Conservation (phyloP, 768 basidiomycete genomes). For the Mycena kentingensis region DNA sequence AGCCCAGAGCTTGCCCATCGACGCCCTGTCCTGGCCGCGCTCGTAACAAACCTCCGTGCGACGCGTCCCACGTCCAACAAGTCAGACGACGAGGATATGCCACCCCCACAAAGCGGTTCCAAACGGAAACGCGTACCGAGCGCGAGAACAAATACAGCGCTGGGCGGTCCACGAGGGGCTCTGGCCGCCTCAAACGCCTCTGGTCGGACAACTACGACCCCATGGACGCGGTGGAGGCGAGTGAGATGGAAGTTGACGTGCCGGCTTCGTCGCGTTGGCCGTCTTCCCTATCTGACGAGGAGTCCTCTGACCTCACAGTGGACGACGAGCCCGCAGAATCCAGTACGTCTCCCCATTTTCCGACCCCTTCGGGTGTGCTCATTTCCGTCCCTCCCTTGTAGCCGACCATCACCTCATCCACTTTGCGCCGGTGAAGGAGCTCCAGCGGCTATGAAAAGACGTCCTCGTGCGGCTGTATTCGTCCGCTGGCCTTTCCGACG, state of each 20-base stretch:
- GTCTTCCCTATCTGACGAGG: constrained; percentile 31
- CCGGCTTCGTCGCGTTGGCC: constrained; percentile 30
- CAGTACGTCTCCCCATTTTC: constrained; percentile 34
- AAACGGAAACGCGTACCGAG: constrained; percentile 82
- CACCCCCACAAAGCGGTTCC: constrained; percentile 52
- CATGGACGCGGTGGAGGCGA: constrained; percentile 40
- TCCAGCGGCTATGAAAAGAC: constrained; percentile 70
- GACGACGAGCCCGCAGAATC: constrained; percentile 42
- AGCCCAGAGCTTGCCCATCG: no score
- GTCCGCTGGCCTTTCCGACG: constrained; percentile 64
- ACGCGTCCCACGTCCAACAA: constrained; percentile 37
- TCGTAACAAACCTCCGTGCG: constrained; percentile 71
- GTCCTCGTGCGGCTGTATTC: constrained; percentile 69
- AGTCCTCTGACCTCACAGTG: constrained; percentile 28
- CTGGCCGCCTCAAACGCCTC: constrained; percentile 59
- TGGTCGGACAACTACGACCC: constrained; percentile 34
- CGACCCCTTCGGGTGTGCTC: no score
- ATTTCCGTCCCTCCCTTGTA: no score
- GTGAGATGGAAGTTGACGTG: constrained; percentile 72
- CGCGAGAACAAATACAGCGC: constrained; percentile 64
- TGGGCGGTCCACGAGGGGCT: constrained; percentile 54
- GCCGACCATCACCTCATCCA: no score
- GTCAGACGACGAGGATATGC: constrained; percentile 37
- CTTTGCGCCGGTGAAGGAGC: constrained; percentile 60
- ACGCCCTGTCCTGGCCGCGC: constrained; percentile 73